Evolutionary conservation across 805 yeast species (phyloP).

Genomic region (Candida takata): DNA sequence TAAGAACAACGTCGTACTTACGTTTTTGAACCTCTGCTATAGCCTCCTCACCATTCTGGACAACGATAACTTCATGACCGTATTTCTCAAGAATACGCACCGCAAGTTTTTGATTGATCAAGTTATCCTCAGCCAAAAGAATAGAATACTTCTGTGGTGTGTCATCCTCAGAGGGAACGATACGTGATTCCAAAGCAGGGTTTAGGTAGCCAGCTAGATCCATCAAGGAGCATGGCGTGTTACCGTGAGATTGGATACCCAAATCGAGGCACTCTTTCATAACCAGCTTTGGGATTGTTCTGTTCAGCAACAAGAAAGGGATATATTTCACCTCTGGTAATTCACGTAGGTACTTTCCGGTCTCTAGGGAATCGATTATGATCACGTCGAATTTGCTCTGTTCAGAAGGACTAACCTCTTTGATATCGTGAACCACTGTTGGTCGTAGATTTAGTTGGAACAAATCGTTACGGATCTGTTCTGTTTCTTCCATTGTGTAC

Average conservation of each 20-base stretch:
- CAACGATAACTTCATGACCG: slow-evolving; percentile 78
- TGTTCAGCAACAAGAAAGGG: slow-evolving; percentile 74
- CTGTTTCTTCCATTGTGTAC: slow-evolving; percentile 44
- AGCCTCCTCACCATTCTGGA: slow-evolving; percentile 79
- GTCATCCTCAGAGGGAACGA: slow-evolving; percentile 73
- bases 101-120: slow-evolving; percentile 82
- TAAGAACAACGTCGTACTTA: slow-evolving; percentile 70
- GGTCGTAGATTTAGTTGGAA: slow-evolving; percentile 54
- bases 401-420: slow-evolving; percentile 47
- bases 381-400: slow-evolving; percentile 67
- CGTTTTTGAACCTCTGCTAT: slow-evolving; percentile 62
- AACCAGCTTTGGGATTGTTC: slow-evolving; percentile 67
- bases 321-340: slow-evolving; percentile 76
- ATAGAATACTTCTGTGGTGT: slow-evolving; percentile 70
- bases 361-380: slow-evolving; percentile 72
- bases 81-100: slow-evolving; percentile 79
- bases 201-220: slow-evolving; percentile 78
- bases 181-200: slow-evolving; percentile 79
- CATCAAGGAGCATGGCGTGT: slow-evolving; percentile 76
- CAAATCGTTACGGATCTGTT: slow-evolving; percentile 46
- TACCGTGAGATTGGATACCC: slow-evolving; percentile 84
- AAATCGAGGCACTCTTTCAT: slow-evolving; percentile 78
- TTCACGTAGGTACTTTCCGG: slow-evolving; percentile 60
- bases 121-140: slow-evolving; percentile 78
- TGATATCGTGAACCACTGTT: slow-evolving; percentile 46